Percentiles rank a stretch among this genome's conserved stretches.
phyloP scores from a whole-genome alignment of 352 stramenopile species.

The Phytophthora uliginosa region DNA sequence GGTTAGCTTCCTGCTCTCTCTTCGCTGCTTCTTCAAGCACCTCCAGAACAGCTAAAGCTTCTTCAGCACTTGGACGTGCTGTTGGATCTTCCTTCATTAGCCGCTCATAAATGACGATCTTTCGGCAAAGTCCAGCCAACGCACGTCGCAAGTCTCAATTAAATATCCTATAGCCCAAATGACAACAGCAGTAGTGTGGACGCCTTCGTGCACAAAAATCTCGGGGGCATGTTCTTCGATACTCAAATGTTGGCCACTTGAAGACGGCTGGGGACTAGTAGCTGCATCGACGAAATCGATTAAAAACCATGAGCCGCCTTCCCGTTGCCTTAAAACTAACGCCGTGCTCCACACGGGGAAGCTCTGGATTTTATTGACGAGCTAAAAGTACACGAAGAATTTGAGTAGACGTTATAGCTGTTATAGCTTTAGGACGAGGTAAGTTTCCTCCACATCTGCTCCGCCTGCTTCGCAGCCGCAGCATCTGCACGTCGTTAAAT shows the following conservation, averaged over 20 bases:
- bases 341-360: no score
- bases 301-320: conserved; percentile 18
- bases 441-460: no score
- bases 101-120: conserved; percentile 9
- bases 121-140: conserved; percentile 13
- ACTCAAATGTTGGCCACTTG: conserved; percentile 24
- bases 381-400: no score
- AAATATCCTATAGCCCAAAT: conserved; percentile 32
- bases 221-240: conserved; percentile 27
- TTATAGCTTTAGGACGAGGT: no score
- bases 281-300: conserved; percentile 22
- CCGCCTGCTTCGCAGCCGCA: no score
- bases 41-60: conserved; percentile 15
- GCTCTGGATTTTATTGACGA: no score
- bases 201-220: conserved; percentile 19
- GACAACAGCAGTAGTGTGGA: conserved; percentile 31
- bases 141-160: conserved; percentile 27
- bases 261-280: conserved; percentile 17
- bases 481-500: no score
- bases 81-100: conserved; percentile 20
- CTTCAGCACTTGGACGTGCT: conserved; percentile 19
- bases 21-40: conserved; percentile 1
- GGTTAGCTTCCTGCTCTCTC: background rate
- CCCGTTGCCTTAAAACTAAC: conserved; percentile 7
- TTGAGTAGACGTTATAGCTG: no score